phyloP scores from a whole-genome alignment of 371 early-diverging fungal genomes.

The Mucor plumbeus region DNA sequence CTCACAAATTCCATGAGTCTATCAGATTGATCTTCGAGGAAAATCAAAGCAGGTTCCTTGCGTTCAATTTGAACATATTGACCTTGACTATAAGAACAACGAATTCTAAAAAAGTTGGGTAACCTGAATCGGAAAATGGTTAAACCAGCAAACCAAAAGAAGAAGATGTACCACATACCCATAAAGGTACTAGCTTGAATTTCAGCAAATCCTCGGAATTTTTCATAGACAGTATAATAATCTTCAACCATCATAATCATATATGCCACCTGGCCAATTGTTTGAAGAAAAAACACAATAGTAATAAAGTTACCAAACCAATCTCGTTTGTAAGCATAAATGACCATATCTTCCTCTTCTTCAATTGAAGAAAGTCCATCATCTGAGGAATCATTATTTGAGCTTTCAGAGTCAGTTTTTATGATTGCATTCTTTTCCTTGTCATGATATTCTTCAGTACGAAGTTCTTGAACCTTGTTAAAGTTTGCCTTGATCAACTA shows the following conservation, averaged over 20 bases:
- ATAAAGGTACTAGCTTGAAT: slow-evolving; percentile 50
- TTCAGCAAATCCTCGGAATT: slow-evolving; percentile 37
- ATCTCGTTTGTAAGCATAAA: slow-evolving; percentile 49
- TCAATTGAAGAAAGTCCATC: slow-evolving; percentile 7
- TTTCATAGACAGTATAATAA: slow-evolving; percentile 42
- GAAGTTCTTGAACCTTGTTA: slow-evolving; percentile 16
- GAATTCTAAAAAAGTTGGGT: slow-evolving; percentile 71
- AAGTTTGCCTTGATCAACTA: slow-evolving; percentile 15
- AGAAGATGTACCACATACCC: slow-evolving; percentile 70
- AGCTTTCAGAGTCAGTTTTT: not conserved
- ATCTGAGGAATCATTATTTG: not conserved
- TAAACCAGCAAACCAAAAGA: slow-evolving; percentile 65
- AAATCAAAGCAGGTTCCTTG: slow-evolving; percentile 40
- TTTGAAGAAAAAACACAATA: slow-evolving; percentile 37
- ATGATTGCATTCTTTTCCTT: not conserved
- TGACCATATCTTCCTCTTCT: slow-evolving; percentile 27
- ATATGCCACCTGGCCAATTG: slow-evolving; percentile 46
- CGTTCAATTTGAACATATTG: slow-evolving; percentile 72
- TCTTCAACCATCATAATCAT: slow-evolving; percentile 46
- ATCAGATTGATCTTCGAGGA: slow-evolving; percentile 19
- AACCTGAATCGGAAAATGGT: slow-evolving; percentile 51
- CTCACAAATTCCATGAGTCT: slow-evolving; percentile 18
- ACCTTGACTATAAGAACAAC: slow-evolving; percentile 56
- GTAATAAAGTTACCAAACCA: slow-evolving; percentile 33
- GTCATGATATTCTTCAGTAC: slow-evolving; percentile 15